Evolutionary conservation across 2,329 filamentous ascomycete species (phyloP).

Genomic region (Emericellopsis cladophorae): DNA sequence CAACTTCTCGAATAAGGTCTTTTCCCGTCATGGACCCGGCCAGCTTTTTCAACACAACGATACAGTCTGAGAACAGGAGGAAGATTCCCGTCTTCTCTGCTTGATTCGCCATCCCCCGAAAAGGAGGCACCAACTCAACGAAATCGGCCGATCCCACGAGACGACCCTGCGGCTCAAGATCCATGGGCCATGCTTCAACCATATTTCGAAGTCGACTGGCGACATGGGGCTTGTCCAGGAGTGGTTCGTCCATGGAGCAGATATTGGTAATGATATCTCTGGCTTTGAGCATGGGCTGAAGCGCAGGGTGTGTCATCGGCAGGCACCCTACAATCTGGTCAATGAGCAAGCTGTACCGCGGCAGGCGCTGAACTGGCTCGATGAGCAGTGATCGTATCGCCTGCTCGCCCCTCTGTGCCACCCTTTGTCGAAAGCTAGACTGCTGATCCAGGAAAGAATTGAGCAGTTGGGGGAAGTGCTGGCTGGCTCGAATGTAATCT

Average conservation of each 20-base stretch:
- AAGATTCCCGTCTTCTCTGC: conserved; percentile 54
- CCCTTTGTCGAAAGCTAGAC: conserved; percentile 69
- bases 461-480: conserved; percentile 71
- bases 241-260: conserved; percentile 74
- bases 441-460: conserved; percentile 67
- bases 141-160: conserved; percentile 74
- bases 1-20: conserved; percentile 71
- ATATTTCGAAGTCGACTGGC: conserved; percentile 63
- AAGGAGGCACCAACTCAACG: conserved; percentile 64
- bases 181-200: conserved; percentile 63
- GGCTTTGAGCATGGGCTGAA: conserved; percentile 73
- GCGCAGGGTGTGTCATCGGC: conserved; percentile 73
- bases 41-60: conserved; percentile 66
- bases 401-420: conserved; percentile 81
- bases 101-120: conserved; percentile 27
- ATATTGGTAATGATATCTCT: conserved; percentile 93
- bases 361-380: conserved; percentile 88
- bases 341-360: conserved; percentile 90
- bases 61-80: conserved; percentile 70
- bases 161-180: conserved; percentile 62
- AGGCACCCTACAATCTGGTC: conserved; percentile 86
- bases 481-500: conserved; percentile 84
- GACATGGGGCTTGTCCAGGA: conserved; percentile 58
- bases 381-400: conserved; percentile 83
- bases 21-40: conserved; percentile 54